Conservation (phyloP, 1,284 basidiomycete genomes). For the Neotropicomus parvogracilis region DNA sequence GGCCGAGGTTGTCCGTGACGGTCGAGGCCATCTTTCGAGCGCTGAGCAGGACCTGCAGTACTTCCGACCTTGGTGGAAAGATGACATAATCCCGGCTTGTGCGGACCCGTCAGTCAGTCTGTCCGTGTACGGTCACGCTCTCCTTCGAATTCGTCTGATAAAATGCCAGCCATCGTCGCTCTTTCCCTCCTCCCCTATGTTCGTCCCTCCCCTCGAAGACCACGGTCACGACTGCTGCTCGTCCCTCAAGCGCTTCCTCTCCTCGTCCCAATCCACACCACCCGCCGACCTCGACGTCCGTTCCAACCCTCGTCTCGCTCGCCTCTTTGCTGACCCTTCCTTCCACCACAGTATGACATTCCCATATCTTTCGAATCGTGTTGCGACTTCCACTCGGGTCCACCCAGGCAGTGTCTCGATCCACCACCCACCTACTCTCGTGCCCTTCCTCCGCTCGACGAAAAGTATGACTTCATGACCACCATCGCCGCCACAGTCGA, state of each 20-base stretch:
- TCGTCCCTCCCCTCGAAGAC: slow-evolving; percentile 22
- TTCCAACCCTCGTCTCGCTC: no score
- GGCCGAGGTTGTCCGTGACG: slow-evolving; percentile 53
- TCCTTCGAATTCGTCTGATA: no score
- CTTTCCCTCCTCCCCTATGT: slow-evolving; percentile 20
- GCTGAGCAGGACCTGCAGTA: no score
- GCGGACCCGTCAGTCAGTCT: no score
- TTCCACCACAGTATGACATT: slow-evolving; percentile 22
- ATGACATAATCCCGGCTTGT: slow-evolving; percentile 23
- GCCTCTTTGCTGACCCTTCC: no score
- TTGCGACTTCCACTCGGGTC: slow-evolving; percentile 29
- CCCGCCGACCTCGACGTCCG: background rate
- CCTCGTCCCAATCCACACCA: slow-evolving; percentile 1
- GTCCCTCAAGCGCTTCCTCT: slow-evolving; percentile 24
- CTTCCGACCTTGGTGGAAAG: slow-evolving; percentile 14
- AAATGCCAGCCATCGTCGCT: no score
- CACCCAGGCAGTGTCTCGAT: slow-evolving; percentile 20
- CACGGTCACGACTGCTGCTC: slow-evolving; percentile 24
- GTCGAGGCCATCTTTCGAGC: slow-evolving; percentile 52
- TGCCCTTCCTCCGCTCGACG: slow-evolving; percentile 19
- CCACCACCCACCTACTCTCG: slow-evolving; percentile 42
- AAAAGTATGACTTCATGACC: slow-evolving; percentile 31
- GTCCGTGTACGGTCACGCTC: no score
- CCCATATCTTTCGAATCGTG: slow-evolving; percentile 33
- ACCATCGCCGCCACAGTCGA: slow-evolving; percentile 48